Conservation (phyloP, 1,284 basidiomycete species). For the Anthracocystis walkeri region DNA sequence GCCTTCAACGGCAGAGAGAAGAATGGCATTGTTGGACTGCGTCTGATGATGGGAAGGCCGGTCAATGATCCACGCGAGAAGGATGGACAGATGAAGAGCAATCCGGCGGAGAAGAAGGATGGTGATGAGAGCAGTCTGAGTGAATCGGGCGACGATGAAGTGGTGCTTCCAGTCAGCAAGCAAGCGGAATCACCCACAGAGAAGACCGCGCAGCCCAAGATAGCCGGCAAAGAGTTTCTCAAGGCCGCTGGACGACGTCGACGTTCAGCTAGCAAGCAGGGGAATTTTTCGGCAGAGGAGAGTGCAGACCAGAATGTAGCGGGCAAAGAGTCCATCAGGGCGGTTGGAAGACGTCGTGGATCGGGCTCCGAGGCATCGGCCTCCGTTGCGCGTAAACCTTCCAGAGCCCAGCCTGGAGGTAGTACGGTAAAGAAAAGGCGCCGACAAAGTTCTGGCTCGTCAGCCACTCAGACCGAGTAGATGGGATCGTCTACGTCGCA, state of each 20-base stretch:
- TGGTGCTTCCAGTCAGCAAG: slow-evolving; percentile 14
- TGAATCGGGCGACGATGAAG: slow-evolving; percentile 22
- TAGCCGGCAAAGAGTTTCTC: too few species aligned
- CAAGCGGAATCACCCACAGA: neutral
- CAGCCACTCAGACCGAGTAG: slow-evolving; percentile 16
- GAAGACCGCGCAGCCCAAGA: too few species aligned
- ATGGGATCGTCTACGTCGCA: neutral
- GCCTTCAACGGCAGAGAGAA: slow-evolving; percentile 54
- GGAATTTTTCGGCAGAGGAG: neutral
- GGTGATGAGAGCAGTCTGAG: slow-evolving; percentile 7
- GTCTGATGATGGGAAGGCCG: slow-evolving; percentile 54
- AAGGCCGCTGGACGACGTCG: too few species aligned
- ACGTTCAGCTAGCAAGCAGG: neutral
- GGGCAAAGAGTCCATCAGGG: neutral
- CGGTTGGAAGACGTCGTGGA: neutral
- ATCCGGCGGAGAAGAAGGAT: neutral
- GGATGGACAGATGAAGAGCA: slow-evolving; percentile 31
- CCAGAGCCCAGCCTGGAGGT: neutral
- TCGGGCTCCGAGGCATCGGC: slow-evolving; percentile 4
- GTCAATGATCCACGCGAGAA: slow-evolving; percentile 44
- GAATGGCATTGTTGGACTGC: slow-evolving; percentile 51
- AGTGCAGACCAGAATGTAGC: neutral
- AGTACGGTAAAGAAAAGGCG: slow-evolving; percentile 7
- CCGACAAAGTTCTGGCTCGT: slow-evolving; percentile 4
- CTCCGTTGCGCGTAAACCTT: neutral